Percentiles rank a stretch among this genome's conserved stretches.
phyloP scores from a whole-genome alignment of 23 red algal species.

The Gracilaria domingensis region DNA sequence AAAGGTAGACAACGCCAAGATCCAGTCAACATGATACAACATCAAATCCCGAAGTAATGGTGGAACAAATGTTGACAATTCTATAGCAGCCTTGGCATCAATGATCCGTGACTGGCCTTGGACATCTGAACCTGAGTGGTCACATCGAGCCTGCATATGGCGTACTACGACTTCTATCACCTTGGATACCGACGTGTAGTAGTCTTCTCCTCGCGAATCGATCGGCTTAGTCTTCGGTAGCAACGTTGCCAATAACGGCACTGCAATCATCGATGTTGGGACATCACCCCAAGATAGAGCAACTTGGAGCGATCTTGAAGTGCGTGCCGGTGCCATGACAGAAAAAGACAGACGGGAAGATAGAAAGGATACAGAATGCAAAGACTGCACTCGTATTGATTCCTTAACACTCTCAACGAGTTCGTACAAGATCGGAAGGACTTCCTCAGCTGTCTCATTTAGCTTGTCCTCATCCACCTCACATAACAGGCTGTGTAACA shows the following conservation, averaged over 20 bases:
- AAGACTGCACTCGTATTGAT: constrained; percentile 7
- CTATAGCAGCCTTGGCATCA: constrained; percentile 6
- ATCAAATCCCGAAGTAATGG: neutral
- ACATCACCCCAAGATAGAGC: constrained; percentile 26
- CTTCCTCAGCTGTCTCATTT: neutral
- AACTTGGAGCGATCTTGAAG: neutral
- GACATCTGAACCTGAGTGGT: neutral
- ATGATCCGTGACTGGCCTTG: neutral
- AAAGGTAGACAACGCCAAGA: constrained; percentile 4
- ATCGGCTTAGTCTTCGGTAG: neutral
- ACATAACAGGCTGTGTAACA: constrained; percentile 9
- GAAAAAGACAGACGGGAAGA: constrained; percentile 13
- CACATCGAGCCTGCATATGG: constrained; percentile 8
- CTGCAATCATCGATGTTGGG: constrained; percentile 26
- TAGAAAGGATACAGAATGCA: constrained; percentile 13
- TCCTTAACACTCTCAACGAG: constrained; percentile 22
- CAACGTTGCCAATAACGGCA: constrained; percentile 24
- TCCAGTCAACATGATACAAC: constrained; percentile 1
- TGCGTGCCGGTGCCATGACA: neutral
- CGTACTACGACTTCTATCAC: constrained; percentile 7
- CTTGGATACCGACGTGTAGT: neutral
- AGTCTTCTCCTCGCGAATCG: constrained; percentile 10
- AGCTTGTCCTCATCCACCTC: constrained; percentile 1
- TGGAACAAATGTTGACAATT: constrained; percentile 11
- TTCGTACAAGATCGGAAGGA: neutral